Evolutionary conservation across 225 moss, liverwort and hornwort genomes (phyloP).

Genomic region (Takakia lepidozioides): DNA sequence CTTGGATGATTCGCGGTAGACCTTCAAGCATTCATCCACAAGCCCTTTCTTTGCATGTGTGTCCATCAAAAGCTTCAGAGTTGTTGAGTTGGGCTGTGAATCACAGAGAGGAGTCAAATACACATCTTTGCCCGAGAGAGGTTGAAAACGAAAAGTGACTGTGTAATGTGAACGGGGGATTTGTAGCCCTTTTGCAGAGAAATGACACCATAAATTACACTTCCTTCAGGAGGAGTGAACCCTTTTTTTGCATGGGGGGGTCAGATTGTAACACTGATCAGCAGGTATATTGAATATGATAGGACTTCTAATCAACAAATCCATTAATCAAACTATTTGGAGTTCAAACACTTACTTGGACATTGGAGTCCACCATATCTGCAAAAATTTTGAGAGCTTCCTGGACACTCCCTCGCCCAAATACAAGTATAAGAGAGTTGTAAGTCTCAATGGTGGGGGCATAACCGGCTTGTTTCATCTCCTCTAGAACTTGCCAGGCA

Average conservation of each 20-base stretch:
- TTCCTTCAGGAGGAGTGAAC: too few species aligned
- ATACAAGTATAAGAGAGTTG: constrained; percentile 90
- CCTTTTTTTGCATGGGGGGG: too few species aligned
- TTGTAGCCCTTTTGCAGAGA: too few species aligned
- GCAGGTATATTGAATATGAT: too few species aligned
- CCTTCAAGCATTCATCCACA: constrained; percentile 79
- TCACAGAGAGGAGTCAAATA: constrained; percentile 1
- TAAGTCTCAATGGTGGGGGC: constrained; percentile 76
- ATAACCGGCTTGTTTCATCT: constrained; percentile 85
- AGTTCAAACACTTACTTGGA: constrained; percentile 34
- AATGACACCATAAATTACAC: too few species aligned
- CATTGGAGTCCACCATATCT: constrained; percentile 74
- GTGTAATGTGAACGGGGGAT: too few species aligned
- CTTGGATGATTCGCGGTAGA: constrained; percentile 60
- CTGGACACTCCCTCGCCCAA: constrained; percentile 83
- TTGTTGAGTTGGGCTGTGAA: constrained; percentile 63
- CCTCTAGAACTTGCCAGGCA: constrained; percentile 85
- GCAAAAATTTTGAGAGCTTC: constrained; percentile 82
- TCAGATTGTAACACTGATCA: too few species aligned
- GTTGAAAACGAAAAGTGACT: too few species aligned
- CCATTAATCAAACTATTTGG: neutral
- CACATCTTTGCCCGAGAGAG: too few species aligned
- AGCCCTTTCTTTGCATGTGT: constrained; percentile 86
- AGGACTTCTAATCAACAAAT: too few species aligned
- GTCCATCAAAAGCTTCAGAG: constrained; percentile 86